These are phyloP conservation scores for Ramularia endophylla DNA, from an alignment of 2,329 filamentous ascomycete genomes.

Conservation along the genomic window DNA sequence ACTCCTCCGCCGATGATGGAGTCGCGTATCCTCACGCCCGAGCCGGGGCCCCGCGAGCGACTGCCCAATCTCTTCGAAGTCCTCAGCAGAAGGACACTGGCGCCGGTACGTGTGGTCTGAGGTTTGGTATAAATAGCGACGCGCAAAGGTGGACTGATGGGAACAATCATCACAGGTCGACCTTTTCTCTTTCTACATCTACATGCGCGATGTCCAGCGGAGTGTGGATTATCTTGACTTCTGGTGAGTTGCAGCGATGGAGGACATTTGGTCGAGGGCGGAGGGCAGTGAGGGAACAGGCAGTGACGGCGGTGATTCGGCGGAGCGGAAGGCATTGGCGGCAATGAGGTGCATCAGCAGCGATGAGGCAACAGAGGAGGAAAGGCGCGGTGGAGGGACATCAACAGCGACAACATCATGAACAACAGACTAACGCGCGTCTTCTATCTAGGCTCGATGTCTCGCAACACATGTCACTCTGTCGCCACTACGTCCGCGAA, in stretches of 20 bases:
- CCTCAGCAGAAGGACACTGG: constrained; percentile 83
- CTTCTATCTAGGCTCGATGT: constrained; percentile 77
- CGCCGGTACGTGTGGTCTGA: constrained; percentile 49
- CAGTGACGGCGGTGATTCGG: no score
- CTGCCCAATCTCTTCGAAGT: constrained; percentile 95
- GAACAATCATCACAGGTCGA: constrained; percentile 72
- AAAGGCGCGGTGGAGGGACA: background rate
- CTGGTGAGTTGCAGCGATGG: constrained; percentile 58
- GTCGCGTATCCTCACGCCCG: constrained; percentile 27
- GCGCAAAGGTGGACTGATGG: constrained; percentile 1
- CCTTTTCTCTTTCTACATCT: constrained; percentile 98
- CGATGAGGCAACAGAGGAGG: background rate
- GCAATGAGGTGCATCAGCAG: background rate
- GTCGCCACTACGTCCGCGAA: constrained; percentile 93
- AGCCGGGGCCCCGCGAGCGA: constrained; percentile 57
- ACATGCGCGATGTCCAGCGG: constrained; percentile 97
- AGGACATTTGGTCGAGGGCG: background rate
- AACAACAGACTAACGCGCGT: no score
- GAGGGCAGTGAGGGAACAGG: background rate
- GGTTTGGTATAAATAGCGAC: background rate
- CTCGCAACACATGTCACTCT: constrained; percentile 96
- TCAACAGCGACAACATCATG: background rate
- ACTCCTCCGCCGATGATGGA: constrained; percentile 19
- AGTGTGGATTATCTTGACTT: constrained; percentile 98
- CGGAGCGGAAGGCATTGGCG: background rate